Evolutionary conservation across 495 filamentous ascomycete species (phyloP).

Genomic region (Daldinia vernicosa): DNA sequence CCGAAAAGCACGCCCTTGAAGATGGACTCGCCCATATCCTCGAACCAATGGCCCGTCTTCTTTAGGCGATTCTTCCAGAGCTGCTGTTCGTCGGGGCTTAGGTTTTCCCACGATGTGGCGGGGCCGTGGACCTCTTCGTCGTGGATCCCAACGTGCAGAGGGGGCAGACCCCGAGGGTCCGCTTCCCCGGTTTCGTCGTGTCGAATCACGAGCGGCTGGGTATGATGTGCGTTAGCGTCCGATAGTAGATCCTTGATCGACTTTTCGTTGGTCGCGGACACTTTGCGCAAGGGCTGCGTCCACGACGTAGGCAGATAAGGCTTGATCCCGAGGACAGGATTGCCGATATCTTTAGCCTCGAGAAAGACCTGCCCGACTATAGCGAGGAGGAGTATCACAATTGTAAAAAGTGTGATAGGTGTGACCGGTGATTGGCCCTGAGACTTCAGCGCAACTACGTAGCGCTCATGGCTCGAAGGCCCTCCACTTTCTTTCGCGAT

Average conservation of each 20-base stretch:
- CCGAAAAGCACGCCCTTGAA: constrained; percentile 80
- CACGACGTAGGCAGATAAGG: constrained; percentile 43
- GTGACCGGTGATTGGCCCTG: constrained; percentile 56
- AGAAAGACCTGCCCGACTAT: constrained; percentile 71
- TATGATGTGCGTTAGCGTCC: constrained; percentile 26
- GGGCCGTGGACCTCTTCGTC: constrained; percentile 55
- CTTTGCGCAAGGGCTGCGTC: constrained; percentile 40
- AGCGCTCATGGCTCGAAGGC: constrained; percentile 61
- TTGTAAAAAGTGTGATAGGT: constrained; percentile 58
- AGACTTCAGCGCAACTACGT: constrained; percentile 71
- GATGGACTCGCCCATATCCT: constrained; percentile 74
- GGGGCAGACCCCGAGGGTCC: constrained; percentile 36
- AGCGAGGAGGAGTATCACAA: constrained; percentile 64
- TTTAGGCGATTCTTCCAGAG: constrained; percentile 75
- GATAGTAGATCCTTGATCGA: constrained; percentile 43
- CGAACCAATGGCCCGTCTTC: constrained; percentile 76
- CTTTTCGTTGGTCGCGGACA: constrained; percentile 31
- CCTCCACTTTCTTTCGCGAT: constrained; percentile 54
- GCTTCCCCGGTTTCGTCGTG: constrained; percentile 34
- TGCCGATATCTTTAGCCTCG: constrained; percentile 69
- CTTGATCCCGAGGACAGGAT: constrained; percentile 61
- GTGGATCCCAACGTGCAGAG: constrained; percentile 51
- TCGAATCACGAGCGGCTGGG: constrained; percentile 40
- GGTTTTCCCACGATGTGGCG: constrained; percentile 71
- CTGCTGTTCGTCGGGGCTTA: constrained; percentile 64